phyloP scores from a whole-genome alignment of 108 stramenopile genomes.

The Nitzschia palea region DNA sequence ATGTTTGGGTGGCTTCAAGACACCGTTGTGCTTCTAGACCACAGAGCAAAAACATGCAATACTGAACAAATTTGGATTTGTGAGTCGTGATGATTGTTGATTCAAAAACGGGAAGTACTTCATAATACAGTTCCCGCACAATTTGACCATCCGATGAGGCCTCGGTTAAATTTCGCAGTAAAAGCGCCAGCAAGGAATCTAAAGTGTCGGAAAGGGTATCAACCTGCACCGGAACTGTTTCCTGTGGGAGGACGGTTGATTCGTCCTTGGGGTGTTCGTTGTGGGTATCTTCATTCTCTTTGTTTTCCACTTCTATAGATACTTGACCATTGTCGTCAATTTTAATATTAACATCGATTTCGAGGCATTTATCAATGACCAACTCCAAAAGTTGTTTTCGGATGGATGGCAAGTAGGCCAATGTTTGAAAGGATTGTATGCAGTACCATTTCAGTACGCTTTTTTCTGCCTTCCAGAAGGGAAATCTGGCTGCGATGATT shows the following conservation, averaged over 20 bases:
- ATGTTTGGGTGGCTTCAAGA: constrained; percentile 9
- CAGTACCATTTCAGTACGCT: constrained; percentile 33
- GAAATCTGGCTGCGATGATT: constrained; percentile 49
- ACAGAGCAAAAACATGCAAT: constrained; percentile 84
- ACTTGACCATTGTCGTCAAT: constrained; percentile 88
- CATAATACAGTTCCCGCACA: constrained; percentile 24
- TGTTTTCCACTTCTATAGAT: constrained; percentile 53
- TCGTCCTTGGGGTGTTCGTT: constrained; percentile 11
- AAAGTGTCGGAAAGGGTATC: constrained; percentile 64
- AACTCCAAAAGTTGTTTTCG: constrained; percentile 45
- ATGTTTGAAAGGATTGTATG: constrained; percentile 35
- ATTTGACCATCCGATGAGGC: constrained; percentile 6
- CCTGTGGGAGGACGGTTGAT: constrained; percentile 2
- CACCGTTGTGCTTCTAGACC: constrained; percentile 61
- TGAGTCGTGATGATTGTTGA: constrained; percentile 84
- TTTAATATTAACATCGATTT: constrained; percentile 97
- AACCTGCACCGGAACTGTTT: constrained; percentile 18
- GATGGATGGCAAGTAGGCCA: constrained; percentile 48
- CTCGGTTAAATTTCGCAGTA: constrained; percentile 14
- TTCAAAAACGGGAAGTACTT: constrained; percentile 58
- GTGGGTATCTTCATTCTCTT: constrained; percentile 19
- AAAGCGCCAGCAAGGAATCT: constrained; percentile 24
- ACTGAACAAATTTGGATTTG: constrained; percentile 96
- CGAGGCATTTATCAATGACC: constrained; percentile 86
- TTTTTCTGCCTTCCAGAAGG: constrained; percentile 33